These are phyloP conservation scores for Starmerella gropengiesseri DNA, from an alignment of 805 yeast species.

Conservation along the genomic window DNA sequence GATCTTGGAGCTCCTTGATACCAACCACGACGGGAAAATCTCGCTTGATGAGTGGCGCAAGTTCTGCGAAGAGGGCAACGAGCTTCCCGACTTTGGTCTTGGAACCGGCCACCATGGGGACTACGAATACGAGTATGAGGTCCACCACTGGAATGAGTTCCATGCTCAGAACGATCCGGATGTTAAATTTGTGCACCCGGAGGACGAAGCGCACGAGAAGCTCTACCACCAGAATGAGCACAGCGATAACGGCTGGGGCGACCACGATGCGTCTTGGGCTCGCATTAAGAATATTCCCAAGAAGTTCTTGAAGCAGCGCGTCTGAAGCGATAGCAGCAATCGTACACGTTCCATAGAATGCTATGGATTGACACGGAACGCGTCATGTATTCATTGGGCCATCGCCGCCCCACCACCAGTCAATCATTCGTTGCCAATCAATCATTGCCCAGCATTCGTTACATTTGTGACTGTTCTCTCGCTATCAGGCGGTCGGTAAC, in stretches of 20 bases:
- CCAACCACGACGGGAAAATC: conserved; percentile 53
- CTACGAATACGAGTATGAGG: conserved; percentile 85
- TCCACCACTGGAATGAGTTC: conserved; percentile 79
- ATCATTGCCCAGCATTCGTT: no score
- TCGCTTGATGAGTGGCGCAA: conserved; percentile 58
- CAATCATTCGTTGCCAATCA: no score
- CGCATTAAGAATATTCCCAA: conserved; percentile 21
- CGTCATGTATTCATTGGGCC: no score
- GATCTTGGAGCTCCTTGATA: conserved; percentile 53
- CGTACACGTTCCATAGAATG: no score
- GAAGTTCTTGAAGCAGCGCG: conserved; percentile 22
- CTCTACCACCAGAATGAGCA: conserved; percentile 79
- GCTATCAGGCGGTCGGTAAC: no score
- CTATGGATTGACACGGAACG: no score
- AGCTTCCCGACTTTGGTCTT: conserved; percentile 81
- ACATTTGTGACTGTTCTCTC: no score
- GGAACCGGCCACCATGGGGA: conserved; percentile 94
- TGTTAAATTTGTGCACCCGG: conserved; percentile 67
- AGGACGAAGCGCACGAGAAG: conserved; percentile 78
- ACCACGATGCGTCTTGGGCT: conserved; percentile 24
- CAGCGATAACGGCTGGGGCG: conserved; percentile 39
- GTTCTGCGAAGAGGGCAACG: conserved; percentile 51
- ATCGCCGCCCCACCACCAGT: no score
- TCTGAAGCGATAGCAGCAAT: no score
- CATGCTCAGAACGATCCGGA: conserved; percentile 64